Evolutionary conservation across 768 basidiomycete genomes (phyloP), one percentile per base, ranked within the genome.

Genomic region (Mycena galopus): DNA sequence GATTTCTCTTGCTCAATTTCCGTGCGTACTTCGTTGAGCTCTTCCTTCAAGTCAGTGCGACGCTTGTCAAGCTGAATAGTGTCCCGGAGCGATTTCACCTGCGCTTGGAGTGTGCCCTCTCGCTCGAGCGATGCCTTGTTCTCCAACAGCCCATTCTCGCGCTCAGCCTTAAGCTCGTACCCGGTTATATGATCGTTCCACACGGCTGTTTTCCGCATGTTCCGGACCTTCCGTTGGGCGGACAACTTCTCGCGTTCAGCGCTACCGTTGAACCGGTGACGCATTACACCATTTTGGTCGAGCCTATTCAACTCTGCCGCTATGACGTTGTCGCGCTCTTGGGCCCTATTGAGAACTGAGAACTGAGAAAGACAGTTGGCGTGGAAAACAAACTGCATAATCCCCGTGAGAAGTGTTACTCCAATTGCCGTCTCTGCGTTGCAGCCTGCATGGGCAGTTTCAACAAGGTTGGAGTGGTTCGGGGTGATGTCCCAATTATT

Each of bases 401-500:
- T 69, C 3, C 23, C 67, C 0, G 57, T 53, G 8, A 69, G 51
- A 11, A 69, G n/a, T 30, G 0, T 21, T 0, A 69, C 47, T 1
- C 33, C 19, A 29, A 29, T 42, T 37, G 30, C 1, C 1, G 67
- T 69, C 35, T 61, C 56, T 1, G 58, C 58, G 21, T 69, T 69
- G n/a, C 53, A 47, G 3, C 47, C 51, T 2, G 67, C 57, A n/a
- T n/a, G n/a, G n/a, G n/a, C n/a, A n/a, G n/a, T n/a, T n/a, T n/a
- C n/a, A n/a, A n/a, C n/a, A n/a, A 32, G 16, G 44, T 69, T 69
- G 1, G 67, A 42, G 17, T 56, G 50, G 21, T 61, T 19, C 0
- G 67, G 67, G 4, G 44, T 68, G 9, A 60, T 68, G 17, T 68
- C 55, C 56, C 58, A 60, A 44, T 51, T 44, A 3, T 47, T 58